Evolutionary conservation across 129 eudicot species (phyloP).

Genomic region (Dittrichia graveolens): DNA sequence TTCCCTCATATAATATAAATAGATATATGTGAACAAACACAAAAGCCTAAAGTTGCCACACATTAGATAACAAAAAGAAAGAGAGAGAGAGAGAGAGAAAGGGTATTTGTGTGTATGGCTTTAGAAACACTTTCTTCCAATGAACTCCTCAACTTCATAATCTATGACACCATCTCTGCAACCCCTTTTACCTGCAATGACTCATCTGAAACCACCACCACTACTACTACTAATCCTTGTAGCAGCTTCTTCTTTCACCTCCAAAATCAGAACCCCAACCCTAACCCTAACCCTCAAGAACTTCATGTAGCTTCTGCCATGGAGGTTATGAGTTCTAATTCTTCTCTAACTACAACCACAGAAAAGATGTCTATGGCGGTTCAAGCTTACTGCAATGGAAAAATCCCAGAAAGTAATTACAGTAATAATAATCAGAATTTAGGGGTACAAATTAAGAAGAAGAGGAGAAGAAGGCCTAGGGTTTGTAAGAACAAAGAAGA

Average conservation of each 20-base stretch:
- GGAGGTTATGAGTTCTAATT: slow-evolving; percentile 31
- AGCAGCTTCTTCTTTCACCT: slow-evolving; percentile 33
- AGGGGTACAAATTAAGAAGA: slow-evolving; percentile 60
- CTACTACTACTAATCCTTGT: slow-evolving; percentile 22
- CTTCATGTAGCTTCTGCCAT: slow-evolving; percentile 28
- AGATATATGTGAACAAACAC: slow-evolving; percentile 32
- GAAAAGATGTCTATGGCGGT: slow-evolving; percentile 39
- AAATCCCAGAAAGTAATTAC: slow-evolving; percentile 19
- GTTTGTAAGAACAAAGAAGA: slow-evolving; percentile 92
- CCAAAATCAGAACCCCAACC: slow-evolving; percentile 36
- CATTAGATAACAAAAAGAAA: slow-evolving; percentile 43
- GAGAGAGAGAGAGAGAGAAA: slow-evolving; percentile 29
- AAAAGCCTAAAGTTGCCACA: slow-evolving; percentile 46
- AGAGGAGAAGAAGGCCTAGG: slow-evolving; percentile 73
- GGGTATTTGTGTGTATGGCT: slow-evolving; percentile 41
- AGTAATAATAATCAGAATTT: slow-evolving; percentile 17
- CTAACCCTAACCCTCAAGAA: slow-evolving; percentile 25
- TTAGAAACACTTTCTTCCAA: slow-evolving; percentile 77
- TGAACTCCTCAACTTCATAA: slow-evolving; percentile 78
- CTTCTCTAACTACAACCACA: slow-evolving; percentile 33
- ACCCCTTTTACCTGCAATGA: slow-evolving; percentile 52
- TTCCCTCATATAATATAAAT: slow-evolving; percentile 25
- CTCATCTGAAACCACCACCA: slow-evolving; percentile 39
- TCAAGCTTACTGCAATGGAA: slow-evolving; percentile 25
- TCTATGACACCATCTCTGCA: slow-evolving; percentile 70